Evolutionary conservation across 148 eudicot species (phyloP).

Genomic region (Chenopodium suecicum): DNA sequence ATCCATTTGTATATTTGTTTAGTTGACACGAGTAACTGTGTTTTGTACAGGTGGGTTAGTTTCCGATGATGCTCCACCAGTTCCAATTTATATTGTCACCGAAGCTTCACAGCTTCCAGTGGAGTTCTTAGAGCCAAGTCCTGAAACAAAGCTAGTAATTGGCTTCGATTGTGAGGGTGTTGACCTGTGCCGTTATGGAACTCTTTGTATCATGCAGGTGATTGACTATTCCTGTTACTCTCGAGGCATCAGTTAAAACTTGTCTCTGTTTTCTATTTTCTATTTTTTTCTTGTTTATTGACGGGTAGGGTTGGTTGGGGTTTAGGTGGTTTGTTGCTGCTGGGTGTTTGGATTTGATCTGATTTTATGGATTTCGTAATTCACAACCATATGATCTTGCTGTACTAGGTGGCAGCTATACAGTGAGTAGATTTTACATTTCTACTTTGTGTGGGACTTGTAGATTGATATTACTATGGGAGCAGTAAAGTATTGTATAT

Average conservation of each 20-base stretch:
- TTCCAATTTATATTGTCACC: conserved; percentile 80
- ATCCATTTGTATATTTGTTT: not conserved
- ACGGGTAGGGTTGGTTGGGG: not conserved
- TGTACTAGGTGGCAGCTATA: not conserved
- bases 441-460: not conserved
- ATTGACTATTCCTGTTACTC: conserved; percentile 2
- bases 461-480: not conserved
- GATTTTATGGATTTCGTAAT: not conserved
- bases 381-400: not conserved
- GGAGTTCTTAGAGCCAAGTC: conserved; percentile 75
- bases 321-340: not conserved
- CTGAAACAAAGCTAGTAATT: conserved; percentile 55
- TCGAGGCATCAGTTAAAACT: not conserved
- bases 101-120: conserved; percentile 77
- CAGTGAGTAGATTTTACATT: not conserved
- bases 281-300: not conserved
- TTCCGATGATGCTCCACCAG: conserved; percentile 43
- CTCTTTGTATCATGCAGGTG: conserved; percentile 97
- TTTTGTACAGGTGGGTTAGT: conserved; percentile 46
- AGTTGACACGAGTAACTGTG: conserved; percentile 4
- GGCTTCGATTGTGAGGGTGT: conserved; percentile 99
- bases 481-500: not conserved
- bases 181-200: conserved; percentile 84
- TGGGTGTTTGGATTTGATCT: not conserved
- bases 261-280: too few relatives aligned